These are phyloP conservation scores for Cercophora newfieldiana DNA, from an alignment of 495 filamentous ascomycete genomes.

Conservation along the genomic window DNA sequence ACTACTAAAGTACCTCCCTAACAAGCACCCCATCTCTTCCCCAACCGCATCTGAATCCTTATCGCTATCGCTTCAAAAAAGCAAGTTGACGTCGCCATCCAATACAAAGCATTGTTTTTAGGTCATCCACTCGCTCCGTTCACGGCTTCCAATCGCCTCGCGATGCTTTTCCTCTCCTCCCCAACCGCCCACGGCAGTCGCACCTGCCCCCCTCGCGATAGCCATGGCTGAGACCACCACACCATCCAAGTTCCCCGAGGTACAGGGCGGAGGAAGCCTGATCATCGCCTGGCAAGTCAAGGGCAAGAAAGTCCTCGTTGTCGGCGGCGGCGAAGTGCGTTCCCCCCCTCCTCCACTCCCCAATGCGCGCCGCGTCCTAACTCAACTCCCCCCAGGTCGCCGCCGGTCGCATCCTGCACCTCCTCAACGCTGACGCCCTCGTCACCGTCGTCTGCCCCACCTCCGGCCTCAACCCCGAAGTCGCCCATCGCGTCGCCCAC, in stretches of 20 bases:
- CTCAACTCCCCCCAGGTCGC: constrained; percentile 65
- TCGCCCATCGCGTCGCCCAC: constrained; percentile 72
- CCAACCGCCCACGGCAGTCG: background rate
- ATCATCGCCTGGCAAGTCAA: constrained; percentile 93
- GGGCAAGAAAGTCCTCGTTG: constrained; percentile 77
- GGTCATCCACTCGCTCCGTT: constrained; percentile 11
- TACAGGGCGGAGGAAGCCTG: constrained; percentile 87
- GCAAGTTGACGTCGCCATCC: constrained; percentile 20
- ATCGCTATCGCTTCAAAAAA: constrained; percentile 24
- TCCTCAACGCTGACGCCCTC: constrained; percentile 90
- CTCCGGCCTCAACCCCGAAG: constrained; percentile 82
- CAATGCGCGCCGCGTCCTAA: constrained; percentile 7
- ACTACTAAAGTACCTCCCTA: background rate
- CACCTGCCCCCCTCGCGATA: background rate
- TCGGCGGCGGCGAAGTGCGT: constrained; percentile 89
- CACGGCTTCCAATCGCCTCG: background rate
- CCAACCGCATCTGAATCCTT: background rate
- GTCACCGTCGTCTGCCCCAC: constrained; percentile 82
- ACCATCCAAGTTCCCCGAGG: constrained; percentile 65
- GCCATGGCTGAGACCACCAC: constrained; percentile 48
- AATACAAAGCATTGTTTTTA: constrained; percentile 22
- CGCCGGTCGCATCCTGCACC: constrained; percentile 86
- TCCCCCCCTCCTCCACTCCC: constrained; percentile 3
- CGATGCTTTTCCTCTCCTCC: constrained; percentile 3
- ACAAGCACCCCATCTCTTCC: background rate